phyloP scores from a whole-genome alignment of 192 early-diverging fungal genomes.

The Coemansia sp. region DNA sequence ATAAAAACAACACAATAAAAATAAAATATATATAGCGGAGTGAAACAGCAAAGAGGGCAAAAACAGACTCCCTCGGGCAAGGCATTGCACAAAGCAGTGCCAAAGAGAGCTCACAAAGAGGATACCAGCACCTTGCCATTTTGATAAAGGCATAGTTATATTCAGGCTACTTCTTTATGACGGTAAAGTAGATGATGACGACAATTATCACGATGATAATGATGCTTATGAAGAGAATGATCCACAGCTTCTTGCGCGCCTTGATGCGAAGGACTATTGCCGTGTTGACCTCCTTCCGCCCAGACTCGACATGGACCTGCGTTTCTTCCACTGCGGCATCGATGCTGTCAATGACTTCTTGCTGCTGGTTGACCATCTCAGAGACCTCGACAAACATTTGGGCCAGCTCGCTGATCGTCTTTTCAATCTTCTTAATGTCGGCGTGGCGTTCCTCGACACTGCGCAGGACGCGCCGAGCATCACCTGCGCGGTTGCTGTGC shows the following conservation, averaged over 20 bases:
- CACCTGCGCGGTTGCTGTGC: constrained; percentile 26
- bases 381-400: constrained; percentile 50
- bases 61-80: no score
- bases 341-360: constrained; percentile 53
- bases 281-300: constrained; percentile 44
- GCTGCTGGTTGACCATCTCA: constrained; percentile 54
- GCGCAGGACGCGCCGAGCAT: constrained; percentile 45
- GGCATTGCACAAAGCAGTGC: no score
- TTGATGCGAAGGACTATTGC: constrained; percentile 49
- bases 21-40: no score
- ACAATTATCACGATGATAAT: constrained; percentile 54
- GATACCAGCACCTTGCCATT: no score
- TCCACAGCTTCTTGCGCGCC: constrained; percentile 55
- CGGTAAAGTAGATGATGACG: constrained; percentile 53
- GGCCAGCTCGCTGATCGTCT: constrained; percentile 42
- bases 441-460: constrained; percentile 50
- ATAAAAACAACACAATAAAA: no score
- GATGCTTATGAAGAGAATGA: constrained; percentile 32
- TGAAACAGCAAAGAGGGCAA: no score
- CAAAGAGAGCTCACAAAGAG: no score
- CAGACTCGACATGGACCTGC: constrained; percentile 34
- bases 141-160: no score
- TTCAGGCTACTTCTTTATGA: constrained; percentile 47
- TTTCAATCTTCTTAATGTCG: constrained; percentile 52
- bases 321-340: constrained; percentile 47